Conservation (phyloP, 805 yeast species). For the Saccharomyces eubayanus region DNA sequence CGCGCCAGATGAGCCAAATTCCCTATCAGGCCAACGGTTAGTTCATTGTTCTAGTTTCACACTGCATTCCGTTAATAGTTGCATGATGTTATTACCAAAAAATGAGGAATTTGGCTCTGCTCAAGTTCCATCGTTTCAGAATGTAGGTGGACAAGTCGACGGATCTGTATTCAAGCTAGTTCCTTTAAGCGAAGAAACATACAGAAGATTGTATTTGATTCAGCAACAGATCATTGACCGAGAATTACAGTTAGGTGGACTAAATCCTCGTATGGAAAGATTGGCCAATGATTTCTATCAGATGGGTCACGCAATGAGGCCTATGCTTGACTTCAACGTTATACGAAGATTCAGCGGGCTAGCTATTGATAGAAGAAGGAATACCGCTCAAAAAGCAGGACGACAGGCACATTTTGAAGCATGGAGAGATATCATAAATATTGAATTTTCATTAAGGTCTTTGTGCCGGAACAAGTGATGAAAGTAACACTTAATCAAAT, state of each 20-base stretch:
- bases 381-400: conserved; percentile 49
- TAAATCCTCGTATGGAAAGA: conserved; percentile 69
- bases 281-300: conserved; percentile 32
- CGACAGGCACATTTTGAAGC: conserved; percentile 50
- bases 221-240: conserved; percentile 84
- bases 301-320: conserved; percentile 41
- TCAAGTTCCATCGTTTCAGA: conserved; percentile 39
- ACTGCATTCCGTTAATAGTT: conserved; percentile 52
- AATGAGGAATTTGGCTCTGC: conserved; percentile 27
- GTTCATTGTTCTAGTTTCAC: conserved; percentile 64
- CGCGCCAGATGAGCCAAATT: conserved; percentile 85
- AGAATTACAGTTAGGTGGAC: conserved; percentile 62
- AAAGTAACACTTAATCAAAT: not conserved
- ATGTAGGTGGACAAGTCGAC: conserved; percentile 65
- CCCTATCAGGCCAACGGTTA: conserved; percentile 70
- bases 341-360: conserved; percentile 45
- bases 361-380: conserved; percentile 48
- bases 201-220: conserved; percentile 71
- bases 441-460: conserved; percentile 37
- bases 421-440: conserved; percentile 58
- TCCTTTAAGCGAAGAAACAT: conserved; percentile 68
- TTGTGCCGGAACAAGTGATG: conserved; percentile 1
- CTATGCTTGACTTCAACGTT: conserved; percentile 56
- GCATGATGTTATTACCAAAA: conserved; percentile 39
- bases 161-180: conserved; percentile 69